Percentiles rank a stretch among this genome's conserved stretches.
Evolutionary conservation across 2,329 filamentous ascomycete genomes (phyloP).

Genomic region (Pseudogymnoascus sp.): DNA sequence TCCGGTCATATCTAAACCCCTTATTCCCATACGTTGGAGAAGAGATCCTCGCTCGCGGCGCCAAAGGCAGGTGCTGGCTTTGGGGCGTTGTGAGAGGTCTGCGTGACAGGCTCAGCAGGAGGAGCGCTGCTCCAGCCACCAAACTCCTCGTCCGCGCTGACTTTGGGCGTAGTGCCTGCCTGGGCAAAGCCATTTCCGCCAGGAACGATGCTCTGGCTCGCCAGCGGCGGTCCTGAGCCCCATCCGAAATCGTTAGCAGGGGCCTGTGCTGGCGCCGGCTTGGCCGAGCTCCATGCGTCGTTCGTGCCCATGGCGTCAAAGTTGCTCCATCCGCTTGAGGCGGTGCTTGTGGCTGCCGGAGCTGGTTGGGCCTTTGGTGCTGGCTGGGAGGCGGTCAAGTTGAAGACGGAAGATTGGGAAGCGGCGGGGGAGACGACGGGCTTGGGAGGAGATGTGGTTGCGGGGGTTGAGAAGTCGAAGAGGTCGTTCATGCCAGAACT

Average conservation of each 20-base stretch:
- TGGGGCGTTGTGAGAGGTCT: conserved; percentile 34
- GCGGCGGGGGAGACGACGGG: conserved; percentile 29
- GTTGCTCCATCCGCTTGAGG: conserved; percentile 31
- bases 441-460: conserved; percentile 35
- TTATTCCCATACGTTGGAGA: conserved; percentile 92
- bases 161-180: conserved; percentile 41
- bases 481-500: conserved; percentile 64
- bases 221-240: conserved; percentile 43
- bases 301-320: conserved; percentile 75
- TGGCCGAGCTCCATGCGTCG: conserved; percentile 66
- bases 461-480: conserved; percentile 62
- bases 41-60: conserved; percentile 75
- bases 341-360: conserved; percentile 24
- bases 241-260: conserved; percentile 56
- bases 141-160: conserved; percentile 88
- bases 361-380: conserved; percentile 34
- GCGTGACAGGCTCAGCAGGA: conserved; percentile 41
- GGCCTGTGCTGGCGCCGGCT: conserved; percentile 19
- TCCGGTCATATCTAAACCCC: conserved; percentile 10
- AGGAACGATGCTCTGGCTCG: conserved; percentile 52
- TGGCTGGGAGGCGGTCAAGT: conserved; percentile 50
- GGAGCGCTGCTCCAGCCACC: conserved; percentile 81
- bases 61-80: conserved; percentile 50
- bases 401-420: conserved; percentile 62
- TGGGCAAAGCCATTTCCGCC: conserved; percentile 45